Percentiles rank a stretch among this genome's conserved stretches.
Conservation (phyloP, 1,284 basidiomycete genomes). For the Rhodotorula sp. region DNA sequence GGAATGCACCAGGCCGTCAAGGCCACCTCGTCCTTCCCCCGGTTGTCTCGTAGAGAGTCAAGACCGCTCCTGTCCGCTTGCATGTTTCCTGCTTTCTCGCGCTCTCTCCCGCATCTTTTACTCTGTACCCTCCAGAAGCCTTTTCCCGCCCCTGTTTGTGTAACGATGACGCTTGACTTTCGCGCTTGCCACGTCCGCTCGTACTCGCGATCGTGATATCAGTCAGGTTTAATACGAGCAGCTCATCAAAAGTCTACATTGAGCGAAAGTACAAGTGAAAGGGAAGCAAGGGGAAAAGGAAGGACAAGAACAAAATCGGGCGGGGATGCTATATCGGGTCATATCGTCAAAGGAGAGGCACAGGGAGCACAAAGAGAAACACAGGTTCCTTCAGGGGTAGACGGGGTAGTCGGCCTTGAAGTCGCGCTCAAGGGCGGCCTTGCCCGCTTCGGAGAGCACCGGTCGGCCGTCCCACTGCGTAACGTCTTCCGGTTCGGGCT, state of each 20-base stretch:
- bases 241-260: neutral
- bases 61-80: neutral
- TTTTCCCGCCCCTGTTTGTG: neutral
- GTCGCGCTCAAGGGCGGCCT: constrained; percentile 48
- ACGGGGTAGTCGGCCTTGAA: constrained; percentile 30
- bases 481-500: constrained; percentile 49
- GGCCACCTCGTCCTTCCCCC: constrained; percentile 27
- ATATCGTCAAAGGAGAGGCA: too few species aligned
- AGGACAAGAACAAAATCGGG: neutral
- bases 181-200: neutral
- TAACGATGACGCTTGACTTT: neutral
- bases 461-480: constrained; percentile 72
- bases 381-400: neutral
- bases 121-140: neutral
- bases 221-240: neutral
- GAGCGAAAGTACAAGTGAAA: neutral
- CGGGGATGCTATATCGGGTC: too few species aligned
- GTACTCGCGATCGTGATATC: neutral
- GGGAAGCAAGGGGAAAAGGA: neutral
- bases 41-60: constrained; percentile 12
- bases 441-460: constrained; percentile 59
- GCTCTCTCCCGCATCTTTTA: neutral
- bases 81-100: neutral
- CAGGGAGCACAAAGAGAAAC: neutral
- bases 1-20: neutral